These are phyloP conservation scores for Cutaneotrichosporon daszewskae DNA, from an alignment of 1,284 basidiomycete genomes.

Conservation along the genomic window DNA sequence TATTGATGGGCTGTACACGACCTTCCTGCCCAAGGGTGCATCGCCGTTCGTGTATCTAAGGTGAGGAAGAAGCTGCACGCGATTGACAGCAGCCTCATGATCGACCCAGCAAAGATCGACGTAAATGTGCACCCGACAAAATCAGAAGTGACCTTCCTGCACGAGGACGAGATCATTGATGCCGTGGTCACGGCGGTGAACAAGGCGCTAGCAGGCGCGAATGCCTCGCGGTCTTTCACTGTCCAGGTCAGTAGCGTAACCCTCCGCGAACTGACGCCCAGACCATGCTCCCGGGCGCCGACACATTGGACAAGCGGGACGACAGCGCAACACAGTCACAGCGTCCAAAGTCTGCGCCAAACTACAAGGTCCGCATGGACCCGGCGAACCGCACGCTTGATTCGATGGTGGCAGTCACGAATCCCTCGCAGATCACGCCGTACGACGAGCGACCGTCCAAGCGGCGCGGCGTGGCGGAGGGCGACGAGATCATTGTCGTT, in stretches of 20 bases:
- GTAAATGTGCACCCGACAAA: conserved; percentile 99
- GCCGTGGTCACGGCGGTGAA: conserved; percentile 70
- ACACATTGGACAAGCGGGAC: conserved; percentile 17
- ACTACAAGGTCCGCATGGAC: conserved; percentile 90
- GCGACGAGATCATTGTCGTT: conserved; percentile 16
- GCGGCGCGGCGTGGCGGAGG: conserved; percentile 27
- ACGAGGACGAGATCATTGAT: conserved; percentile 85
- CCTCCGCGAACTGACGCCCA: background rate
- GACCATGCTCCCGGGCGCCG: conserved; percentile 45
- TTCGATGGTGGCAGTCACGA: conserved; percentile 65
- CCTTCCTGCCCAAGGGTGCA: conserved; percentile 83
- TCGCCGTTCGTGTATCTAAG: conserved; percentile 90
- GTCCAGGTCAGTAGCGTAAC: conserved; percentile 55
- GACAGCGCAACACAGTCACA: conserved; percentile 7
- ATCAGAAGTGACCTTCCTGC: conserved; percentile 88
- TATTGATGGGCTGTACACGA: conserved; percentile 77
- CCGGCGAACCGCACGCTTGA: conserved; percentile 82
- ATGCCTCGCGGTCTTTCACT: conserved; percentile 64
- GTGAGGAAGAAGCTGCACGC: conserved; percentile 45
- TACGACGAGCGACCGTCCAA: conserved; percentile 26
- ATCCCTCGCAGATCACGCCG: conserved; percentile 31
- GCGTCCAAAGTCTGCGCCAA: conserved; percentile 53
- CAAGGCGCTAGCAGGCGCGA: conserved; percentile 59
- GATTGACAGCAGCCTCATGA: conserved; percentile 57
- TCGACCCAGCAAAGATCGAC: conserved; percentile 83